A percentile compares a stretch with the other conserved stretches of the same genome.
Conservation (phyloP, 129 eudicot species). For the Silybum marianum region DNA sequence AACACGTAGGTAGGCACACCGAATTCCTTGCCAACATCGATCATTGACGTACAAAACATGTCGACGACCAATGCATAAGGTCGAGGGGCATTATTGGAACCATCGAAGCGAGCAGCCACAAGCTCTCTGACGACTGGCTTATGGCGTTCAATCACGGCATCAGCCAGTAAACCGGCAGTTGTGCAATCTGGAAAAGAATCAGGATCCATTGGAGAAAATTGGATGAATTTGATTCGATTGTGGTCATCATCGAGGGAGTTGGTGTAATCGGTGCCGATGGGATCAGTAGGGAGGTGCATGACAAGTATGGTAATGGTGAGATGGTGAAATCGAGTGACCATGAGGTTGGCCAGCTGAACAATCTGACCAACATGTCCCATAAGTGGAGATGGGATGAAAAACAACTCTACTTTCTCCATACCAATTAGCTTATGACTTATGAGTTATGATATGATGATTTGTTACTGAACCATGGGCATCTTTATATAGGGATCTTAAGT, state of each 20-base stretch:
- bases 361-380: constrained; percentile 47
- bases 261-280: constrained; percentile 22
- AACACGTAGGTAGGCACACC: constrained; percentile 39
- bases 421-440: not conserved
- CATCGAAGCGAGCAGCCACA: not conserved
- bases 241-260: constrained; percentile 7
- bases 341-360: constrained; percentile 36
- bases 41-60: constrained; percentile 49
- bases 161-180: constrained; percentile 26
- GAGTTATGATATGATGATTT: not conserved
- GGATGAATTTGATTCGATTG: constrained; percentile 14
- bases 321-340: constrained; percentile 15
- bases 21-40: constrained; percentile 37
- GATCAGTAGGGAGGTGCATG: constrained; percentile 39
- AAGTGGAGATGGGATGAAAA: constrained; percentile 41
- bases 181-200: constrained; percentile 16
- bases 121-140: constrained; percentile 29
- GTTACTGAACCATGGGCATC: not conserved
- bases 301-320: constrained; percentile 41
- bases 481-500: not conserved
- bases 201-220: constrained; percentile 30
- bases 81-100: not conserved
- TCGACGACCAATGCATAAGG: constrained; percentile 35
- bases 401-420: constrained; percentile 35
- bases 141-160: constrained; percentile 30